Evolutionary conservation across 2,329 filamentous ascomycete genomes (phyloP), one percentile per base, ranked within the genome.

Genomic region (Fusarium verrucosum): DNA sequence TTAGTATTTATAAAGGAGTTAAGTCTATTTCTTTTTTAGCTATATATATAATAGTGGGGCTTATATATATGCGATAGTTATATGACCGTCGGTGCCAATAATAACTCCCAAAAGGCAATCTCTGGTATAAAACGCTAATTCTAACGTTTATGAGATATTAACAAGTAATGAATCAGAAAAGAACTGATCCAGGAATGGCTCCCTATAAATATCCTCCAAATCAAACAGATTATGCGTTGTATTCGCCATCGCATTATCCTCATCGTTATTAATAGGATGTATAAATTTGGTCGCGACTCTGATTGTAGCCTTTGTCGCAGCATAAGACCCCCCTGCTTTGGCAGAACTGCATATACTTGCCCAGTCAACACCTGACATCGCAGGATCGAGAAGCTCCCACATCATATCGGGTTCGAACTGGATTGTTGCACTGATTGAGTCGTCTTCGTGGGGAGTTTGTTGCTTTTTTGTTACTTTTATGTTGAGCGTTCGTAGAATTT

Each of bases 241-340:
- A 11, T 28, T 41, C 0, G 43, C 38, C 1, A 13, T 25, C 16
- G 25, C 25, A 7, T 51, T 46, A 10, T 54, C 47, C 4, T 50
- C 51, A 6, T 60, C 25, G 1, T 51, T 66, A 1, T 47, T 47
- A 2, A 71, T 40, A 0, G 68, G 68, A 13, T 71, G 69, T n/a
- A 71, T 51, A 22, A 71, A 70, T 4, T 68, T 71, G 0, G 69
- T 71, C 5, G 68, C 68, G 0, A 71, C 69, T 1, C 65, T 62
- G 14, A 71, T 60, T 1, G 68, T 71, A 13, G 69, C 53, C n/a
- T 62, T 70, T 1, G 55, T 51, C 1, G 53, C 33, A 20, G 16
- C 44, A 14, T 61, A 40, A 0, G 41, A 20, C 5, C 42, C 44
- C 8, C 46, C 47, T 8, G 32, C n/a, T 3, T 32, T 38, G 0